These are phyloP conservation scores for Tylopilus cervinicoccineus DNA, from an alignment of 768 basidiomycete species.

Conservation along the genomic window DNA sequence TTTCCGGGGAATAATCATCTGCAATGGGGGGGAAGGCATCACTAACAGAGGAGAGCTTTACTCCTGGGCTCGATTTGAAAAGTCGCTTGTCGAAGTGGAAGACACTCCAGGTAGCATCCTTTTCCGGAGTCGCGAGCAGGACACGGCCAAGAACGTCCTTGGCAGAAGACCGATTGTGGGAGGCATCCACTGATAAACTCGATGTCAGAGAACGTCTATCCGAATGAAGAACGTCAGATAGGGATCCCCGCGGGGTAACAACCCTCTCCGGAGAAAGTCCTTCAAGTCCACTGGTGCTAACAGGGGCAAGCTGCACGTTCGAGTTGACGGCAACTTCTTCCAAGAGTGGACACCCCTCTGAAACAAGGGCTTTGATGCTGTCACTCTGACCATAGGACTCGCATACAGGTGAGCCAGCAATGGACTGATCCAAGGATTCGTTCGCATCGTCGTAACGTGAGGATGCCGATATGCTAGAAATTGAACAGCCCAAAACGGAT, in stretches of 20 bases:
- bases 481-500: conserved; percentile 19
- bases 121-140: neutral
- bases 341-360: neutral
- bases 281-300: neutral
- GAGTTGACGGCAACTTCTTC: neutral
- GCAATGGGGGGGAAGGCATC: neutral
- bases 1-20: neutral
- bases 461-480: conserved; percentile 21
- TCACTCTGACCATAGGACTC: neutral
- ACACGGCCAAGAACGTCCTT: neutral
- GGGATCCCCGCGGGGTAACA: neutral
- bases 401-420: neutral
- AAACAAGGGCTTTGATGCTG: neutral
- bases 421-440: conserved; percentile 2
- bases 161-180: neutral
- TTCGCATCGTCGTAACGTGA: conserved; percentile 18
- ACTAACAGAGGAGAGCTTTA: neutral
- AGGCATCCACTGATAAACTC: neutral
- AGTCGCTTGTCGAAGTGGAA: neutral
- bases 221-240: neutral
- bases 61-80: neutral
- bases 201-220: neutral
- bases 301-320: neutral
- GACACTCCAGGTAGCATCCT: neutral
- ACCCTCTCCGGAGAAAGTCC: neutral